phyloP scores from a whole-genome alignment of 768 basidiomycete genomes.

The Serendipita indica region DNA sequence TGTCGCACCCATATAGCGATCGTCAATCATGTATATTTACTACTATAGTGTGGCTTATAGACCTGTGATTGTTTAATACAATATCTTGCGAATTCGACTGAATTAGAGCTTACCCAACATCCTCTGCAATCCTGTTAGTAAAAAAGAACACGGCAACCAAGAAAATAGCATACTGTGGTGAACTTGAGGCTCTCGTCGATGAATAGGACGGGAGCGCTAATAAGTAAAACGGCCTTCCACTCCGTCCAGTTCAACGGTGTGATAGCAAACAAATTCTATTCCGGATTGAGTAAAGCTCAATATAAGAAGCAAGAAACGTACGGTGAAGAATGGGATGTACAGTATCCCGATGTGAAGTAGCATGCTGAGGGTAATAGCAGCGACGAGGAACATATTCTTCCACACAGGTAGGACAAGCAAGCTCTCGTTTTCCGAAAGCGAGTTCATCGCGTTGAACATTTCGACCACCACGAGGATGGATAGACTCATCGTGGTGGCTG shows the following conservation, averaged over 20 bases:
- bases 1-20: neutral
- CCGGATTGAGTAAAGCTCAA: conserved; percentile 6
- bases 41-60: conserved; percentile 6
- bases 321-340: conserved; percentile 94
- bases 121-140: neutral
- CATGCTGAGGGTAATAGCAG: conserved; percentile 83
- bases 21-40: neutral
- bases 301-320: conserved; percentile 26
- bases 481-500: conserved; percentile 89
- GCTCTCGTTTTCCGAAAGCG: conserved; percentile 92
- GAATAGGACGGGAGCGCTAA: conserved; percentile 76
- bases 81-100: neutral
- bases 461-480: conserved; percentile 92
- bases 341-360: conserved; percentile 84
- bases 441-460: conserved; percentile 98
- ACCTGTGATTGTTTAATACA: neutral
- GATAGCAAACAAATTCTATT: conserved; percentile 73
- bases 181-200: conserved; percentile 89
- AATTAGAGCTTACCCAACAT: neutral
- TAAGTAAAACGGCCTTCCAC: conserved; percentile 83
- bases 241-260: conserved; percentile 87
- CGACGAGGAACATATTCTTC: conserved; percentile 89
- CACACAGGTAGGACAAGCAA: conserved; percentile 77
- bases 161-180: conserved; percentile 17
- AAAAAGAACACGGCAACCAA: neutral